Evolutionary conservation across 2,329 filamentous ascomycete species (phyloP), one percentile per base, ranked within the genome.

Genomic region (Nemania serpens): DNA sequence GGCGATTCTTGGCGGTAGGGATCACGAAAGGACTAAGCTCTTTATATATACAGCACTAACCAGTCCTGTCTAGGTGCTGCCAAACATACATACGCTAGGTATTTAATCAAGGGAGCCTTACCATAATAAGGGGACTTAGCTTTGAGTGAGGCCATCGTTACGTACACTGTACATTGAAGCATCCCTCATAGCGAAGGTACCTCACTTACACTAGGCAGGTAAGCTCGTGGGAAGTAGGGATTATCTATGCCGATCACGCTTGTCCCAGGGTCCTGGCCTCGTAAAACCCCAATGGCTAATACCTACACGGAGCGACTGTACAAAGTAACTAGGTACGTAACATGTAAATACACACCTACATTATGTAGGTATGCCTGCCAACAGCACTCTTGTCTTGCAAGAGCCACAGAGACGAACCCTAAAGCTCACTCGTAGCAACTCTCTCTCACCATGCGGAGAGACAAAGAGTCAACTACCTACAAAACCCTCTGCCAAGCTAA

Each of bases 101-200:
- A 29, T 29, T 7, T 4, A 43, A 29, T 33, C 50, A 47, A 55
- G 47, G 56, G 56, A 12, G 13, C n/a, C n/a, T n/a, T n/a, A n/a
- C n/a, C n/a, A n/a, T n/a, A n/a, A n/a, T n/a, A n/a, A n/a, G n/a
- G n/a, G n/a, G n/a, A n/a, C n/a, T n/a, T n/a, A n/a, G n/a, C n/a
- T n/a, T n/a, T n/a, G n/a, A n/a, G n/a, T n/a, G 45, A 50, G 46
- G 53, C 45, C 41, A 18, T 49, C 17, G 51, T 58, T 51, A 51
- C 46, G 46, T 59, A 54, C 50, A 58, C 59, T 55, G 59, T 55
- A 55, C 41, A 11, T 17, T 36, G 39, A 29, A 29, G 25, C 25
- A n/a, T n/a, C n/a, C n/a, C n/a, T n/a, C n/a, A 29, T 29, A 29
- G 25, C 4, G 7, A 4, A 29, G 25, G 25, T 29, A 29, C 25